Evolutionary conservation across 371 early-diverging fungal genomes (phyloP).

Genomic region (Entomophthora muscae): DNA sequence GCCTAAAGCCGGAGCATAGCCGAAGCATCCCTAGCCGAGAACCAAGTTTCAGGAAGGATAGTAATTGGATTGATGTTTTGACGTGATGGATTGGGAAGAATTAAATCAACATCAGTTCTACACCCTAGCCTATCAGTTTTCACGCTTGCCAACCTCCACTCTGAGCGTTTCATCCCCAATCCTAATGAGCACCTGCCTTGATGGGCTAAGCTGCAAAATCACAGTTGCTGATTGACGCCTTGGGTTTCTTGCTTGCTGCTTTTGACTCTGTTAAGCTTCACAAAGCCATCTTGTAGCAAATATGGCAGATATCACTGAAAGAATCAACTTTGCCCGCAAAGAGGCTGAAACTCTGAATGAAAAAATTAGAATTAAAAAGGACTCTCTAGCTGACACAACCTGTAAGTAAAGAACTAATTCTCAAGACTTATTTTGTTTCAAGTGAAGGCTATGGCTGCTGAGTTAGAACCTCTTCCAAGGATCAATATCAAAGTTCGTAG

Average conservation of each 20-base stretch:
- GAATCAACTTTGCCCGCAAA: constrained; percentile 74
- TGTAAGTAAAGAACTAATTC: constrained; percentile 27
- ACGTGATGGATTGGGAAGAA: no score
- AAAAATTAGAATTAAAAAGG: constrained; percentile 80
- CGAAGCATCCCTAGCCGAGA: no score
- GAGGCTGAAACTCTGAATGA: constrained; percentile 93
- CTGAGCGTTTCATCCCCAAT: background rate
- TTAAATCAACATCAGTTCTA: background rate
- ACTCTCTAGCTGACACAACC: constrained; percentile 83
- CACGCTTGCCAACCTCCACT: background rate
- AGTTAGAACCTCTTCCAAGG: constrained; percentile 62
- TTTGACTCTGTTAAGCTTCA: background rate
- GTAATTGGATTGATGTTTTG: no score
- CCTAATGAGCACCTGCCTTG: background rate
- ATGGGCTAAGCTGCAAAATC: background rate
- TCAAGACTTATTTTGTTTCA: background rate
- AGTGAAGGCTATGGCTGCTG: constrained; percentile 29
- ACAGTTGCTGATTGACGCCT: background rate
- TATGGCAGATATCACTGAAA: constrained; percentile 63
- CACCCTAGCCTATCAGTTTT: background rate
- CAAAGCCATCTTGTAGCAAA: background rate
- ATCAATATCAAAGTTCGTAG: constrained; percentile 86
- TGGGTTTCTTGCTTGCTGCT: background rate
- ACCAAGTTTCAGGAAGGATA: no score
- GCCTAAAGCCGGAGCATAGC: no score